Evolutionary conservation across 805 yeast genomes (phyloP).

Genomic region (Phaffomyces opuntiae): DNA sequence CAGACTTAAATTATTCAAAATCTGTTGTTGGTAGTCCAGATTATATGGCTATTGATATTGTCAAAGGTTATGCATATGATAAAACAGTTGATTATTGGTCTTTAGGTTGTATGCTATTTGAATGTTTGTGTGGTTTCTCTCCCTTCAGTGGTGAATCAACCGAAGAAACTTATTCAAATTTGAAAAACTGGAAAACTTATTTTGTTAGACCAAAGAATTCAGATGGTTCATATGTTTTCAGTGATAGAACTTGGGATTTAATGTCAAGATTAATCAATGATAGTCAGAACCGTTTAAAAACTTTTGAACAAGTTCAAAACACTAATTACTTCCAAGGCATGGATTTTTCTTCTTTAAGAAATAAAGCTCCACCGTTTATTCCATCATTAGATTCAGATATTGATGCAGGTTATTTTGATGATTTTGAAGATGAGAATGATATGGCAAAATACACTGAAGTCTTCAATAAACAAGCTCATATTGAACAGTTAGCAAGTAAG

Average conservation of each 20-base stretch:
- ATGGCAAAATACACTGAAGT: constrained; percentile 98
- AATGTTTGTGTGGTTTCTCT: constrained; percentile 92
- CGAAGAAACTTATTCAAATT: constrained; percentile 90
- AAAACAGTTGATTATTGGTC: constrained; percentile 99
- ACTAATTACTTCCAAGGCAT: constrained; percentile 82
- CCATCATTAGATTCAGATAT: constrained; percentile 96
- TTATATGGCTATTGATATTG: constrained; percentile 96
- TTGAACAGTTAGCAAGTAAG: constrained; percentile 71
- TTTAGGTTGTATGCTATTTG: constrained; percentile 93
- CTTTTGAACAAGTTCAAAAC: constrained; percentile 72
- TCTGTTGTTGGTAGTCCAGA: constrained; percentile 98
- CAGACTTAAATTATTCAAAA: constrained; percentile 80
- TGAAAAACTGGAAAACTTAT: constrained; percentile 88
- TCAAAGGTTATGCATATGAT: constrained; percentile 81
- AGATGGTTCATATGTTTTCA: constrained; percentile 85
- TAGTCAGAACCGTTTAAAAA: constrained; percentile 65
- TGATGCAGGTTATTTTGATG: constrained; percentile 98
- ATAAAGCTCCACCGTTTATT: constrained; percentile 83
- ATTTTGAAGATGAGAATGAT: constrained; percentile 90
- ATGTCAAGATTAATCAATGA: constrained; percentile 74
- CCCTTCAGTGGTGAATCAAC: constrained; percentile 93
- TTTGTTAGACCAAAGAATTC: constrained; percentile 86
- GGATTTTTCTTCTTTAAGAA: constrained; percentile 66
- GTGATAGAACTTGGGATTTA: constrained; percentile 94
- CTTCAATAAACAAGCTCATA: constrained; percentile 81